Conservation (phyloP, 495 filamentous ascomycete genomes). For the Penicillium parvum region DNA sequence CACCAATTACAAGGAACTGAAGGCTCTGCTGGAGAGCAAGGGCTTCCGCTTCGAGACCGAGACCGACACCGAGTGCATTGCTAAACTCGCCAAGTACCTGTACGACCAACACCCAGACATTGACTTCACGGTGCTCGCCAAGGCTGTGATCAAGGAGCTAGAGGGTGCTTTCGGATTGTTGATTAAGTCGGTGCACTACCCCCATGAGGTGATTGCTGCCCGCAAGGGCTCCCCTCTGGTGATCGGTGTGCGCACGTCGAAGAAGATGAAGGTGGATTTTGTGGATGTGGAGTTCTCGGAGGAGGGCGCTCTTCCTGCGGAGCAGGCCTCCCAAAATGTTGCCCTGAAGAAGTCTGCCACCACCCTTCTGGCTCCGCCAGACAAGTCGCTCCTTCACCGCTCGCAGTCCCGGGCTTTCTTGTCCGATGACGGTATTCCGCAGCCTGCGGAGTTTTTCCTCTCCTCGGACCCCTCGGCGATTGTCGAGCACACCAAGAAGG, state of each 20-base stretch:
- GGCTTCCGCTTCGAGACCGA: conserved; percentile 98
- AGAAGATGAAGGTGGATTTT: conserved; percentile 99
- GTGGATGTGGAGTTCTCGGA: conserved; percentile 97
- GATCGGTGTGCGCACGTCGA: conserved; percentile 88
- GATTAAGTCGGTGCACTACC: conserved; percentile 97
- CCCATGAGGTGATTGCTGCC: conserved; percentile 95
- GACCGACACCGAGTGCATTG: conserved; percentile 98
- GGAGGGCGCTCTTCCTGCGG: conserved; percentile 80
- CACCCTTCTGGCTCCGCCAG: conserved; percentile 77
- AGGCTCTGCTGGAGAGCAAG: conserved; percentile 86
- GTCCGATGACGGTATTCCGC: conserved; percentile 93
- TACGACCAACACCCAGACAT: conserved; percentile 94
- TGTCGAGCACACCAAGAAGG: conserved; percentile 99
- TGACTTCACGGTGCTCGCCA: conserved; percentile 91
- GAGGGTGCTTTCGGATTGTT: conserved; percentile 96
- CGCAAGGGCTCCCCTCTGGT: conserved; percentile 97
- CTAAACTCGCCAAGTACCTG: conserved; percentile 96
- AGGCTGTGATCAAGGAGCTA: conserved; percentile 96
- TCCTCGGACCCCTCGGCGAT: conserved; percentile 98
- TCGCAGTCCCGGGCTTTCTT: conserved; percentile 98
- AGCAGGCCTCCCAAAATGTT: conserved; percentile 93
- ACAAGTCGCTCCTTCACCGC: conserved; percentile 95
- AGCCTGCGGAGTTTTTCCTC: conserved; percentile 98
- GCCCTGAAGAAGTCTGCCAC: conserved; percentile 87
- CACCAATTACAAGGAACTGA: conserved; percentile 99